Base-by-base conservation (phyloP, 2,329 filamentous ascomycete species). In the Westerdykella ornata region DNA sequence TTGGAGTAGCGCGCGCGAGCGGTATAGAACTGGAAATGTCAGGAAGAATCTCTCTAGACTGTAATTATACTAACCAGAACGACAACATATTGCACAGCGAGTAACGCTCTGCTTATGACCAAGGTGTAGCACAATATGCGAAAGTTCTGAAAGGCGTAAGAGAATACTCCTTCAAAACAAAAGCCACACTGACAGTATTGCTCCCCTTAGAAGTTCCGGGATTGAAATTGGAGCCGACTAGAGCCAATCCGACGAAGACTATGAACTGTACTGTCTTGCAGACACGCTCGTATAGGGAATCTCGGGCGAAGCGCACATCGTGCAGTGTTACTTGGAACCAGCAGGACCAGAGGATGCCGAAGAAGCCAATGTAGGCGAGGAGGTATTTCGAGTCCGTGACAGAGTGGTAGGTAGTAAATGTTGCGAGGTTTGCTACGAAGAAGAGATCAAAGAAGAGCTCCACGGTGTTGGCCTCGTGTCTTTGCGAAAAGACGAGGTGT, bases 251-350 rank as follows among this genome's bases (percentile, higher is more conserved):
- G 14, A 66, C 62, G 37, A 67, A 66, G 3, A 56, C 54, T 20
- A 63, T 60, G 45, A 66, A 65, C 38, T 67, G 64, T 1, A 62
- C 38, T 3, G 56, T 56, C 45, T 66, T 67, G 57, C 62, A 66
- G 6, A 49, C 42, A 6, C 64, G 57, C 51, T 67, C 63, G 41
- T 64, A 67, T 2, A 66, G 50, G 9, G 56, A 61, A 38, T 67
- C 63, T 37, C 63, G 53, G 2, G 63, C 61, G 45, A 67, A 67
- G 1, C 63, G 59, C n/a, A 66, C 63, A 59, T 67, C 64, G 44
- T 66, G 60, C 4, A 67, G 55, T 11, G 61, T 65, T 37, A 66
- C 57, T 41, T 67, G 62, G 43, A 66, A 66, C 64, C 64, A 67
- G 8, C 46, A 56, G 5, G 56, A 57, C 64, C 64, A 67, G 8